Evolutionary conservation across 305 asterid genomes (phyloP), one percentile per base, ranked within the genome.

Genomic region (Rubia tinctorum): DNA sequence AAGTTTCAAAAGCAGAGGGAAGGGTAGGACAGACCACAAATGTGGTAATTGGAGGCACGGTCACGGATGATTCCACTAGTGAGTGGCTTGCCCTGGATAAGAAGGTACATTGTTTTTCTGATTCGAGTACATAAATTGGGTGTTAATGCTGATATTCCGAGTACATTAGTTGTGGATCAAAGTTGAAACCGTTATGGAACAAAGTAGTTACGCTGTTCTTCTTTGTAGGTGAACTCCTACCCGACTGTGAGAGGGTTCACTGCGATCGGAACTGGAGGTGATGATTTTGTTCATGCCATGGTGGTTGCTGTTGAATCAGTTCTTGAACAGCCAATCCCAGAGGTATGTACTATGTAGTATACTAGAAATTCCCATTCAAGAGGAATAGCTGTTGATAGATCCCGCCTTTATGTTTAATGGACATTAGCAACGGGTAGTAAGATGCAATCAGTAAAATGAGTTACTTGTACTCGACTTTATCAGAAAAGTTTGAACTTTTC

Each of bases 21-120:
- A 88, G 98, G 83, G 92, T 95, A 71, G 94, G 98, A 64, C 98
- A 95, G 78, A 95, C 98, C 6, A 95, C 99, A n/a, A 92, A 95
- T 78, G 86, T 95, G 68, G 95, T 95, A 37, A 90, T 92, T 59
- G 99, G 99, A 60, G 98, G 98, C 59, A 95, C 99, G 20, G 96
- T 90, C 67, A 76, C 89, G 0, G 97, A 95, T 80, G 96, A 88
- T 84, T 86, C 99, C 7, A 80, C 90, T 43, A 85, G 88, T 67
- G 99, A 92, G 87, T 95, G 99, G 98, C 82, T 92, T 77, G 75
- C 85, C 76, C 80, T 95, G 27, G 98, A 95, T 83, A 84, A 92
- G 81, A 95, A 95, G 98, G 99, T 95, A 75, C 25, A 78, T 66
- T 73, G 14, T 13, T 63, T 34, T 30, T 34, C 39, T 64, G 10